These are phyloP conservation scores for Malassezia caprae DNA, from an alignment of 1,284 basidiomycete species.

Conservation along the genomic window DNA sequence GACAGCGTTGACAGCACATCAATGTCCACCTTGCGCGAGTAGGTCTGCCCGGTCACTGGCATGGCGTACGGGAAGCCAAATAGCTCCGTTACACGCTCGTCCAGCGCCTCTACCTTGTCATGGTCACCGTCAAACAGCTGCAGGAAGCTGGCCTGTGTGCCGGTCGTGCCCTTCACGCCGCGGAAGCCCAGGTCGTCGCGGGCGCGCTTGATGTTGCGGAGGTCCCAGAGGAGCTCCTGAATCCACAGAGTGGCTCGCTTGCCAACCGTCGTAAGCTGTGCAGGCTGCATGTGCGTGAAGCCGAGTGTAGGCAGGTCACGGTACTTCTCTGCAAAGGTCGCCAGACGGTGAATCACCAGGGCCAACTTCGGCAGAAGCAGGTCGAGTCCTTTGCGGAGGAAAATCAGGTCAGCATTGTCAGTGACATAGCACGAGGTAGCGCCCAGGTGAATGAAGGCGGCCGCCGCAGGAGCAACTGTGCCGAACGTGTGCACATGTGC, in stretches of 20 bases:
- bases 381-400: constrained; percentile 75
- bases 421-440: constrained; percentile 98
- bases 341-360: constrained; percentile 76
- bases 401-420: constrained; percentile 81
- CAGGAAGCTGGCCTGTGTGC: constrained; percentile 92
- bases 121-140: constrained; percentile 81
- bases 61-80: constrained; percentile 88
- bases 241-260: constrained; percentile 98
- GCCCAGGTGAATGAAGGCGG: constrained; percentile 92
- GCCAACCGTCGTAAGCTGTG: constrained; percentile 96
- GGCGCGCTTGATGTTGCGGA: constrained; percentile 82
- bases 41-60: constrained; percentile 96
- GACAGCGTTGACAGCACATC: constrained; percentile 83
- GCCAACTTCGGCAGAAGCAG: constrained; percentile 78
- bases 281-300: constrained; percentile 98
- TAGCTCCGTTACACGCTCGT: constrained; percentile 64
- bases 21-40: constrained; percentile 92
- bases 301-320: constrained; percentile 57
- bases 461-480: constrained; percentile 81
- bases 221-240: constrained; percentile 84
- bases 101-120: constrained; percentile 78
- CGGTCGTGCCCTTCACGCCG: constrained; percentile 97
- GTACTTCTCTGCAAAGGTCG: constrained; percentile 61
- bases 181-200: constrained; percentile 91
- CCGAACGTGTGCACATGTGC: constrained; percentile 98